These are phyloP conservation scores for Mycosphaerelloides madeirae DNA, from an alignment of 2,329 filamentous ascomycete species.

Conservation along the genomic window DNA sequence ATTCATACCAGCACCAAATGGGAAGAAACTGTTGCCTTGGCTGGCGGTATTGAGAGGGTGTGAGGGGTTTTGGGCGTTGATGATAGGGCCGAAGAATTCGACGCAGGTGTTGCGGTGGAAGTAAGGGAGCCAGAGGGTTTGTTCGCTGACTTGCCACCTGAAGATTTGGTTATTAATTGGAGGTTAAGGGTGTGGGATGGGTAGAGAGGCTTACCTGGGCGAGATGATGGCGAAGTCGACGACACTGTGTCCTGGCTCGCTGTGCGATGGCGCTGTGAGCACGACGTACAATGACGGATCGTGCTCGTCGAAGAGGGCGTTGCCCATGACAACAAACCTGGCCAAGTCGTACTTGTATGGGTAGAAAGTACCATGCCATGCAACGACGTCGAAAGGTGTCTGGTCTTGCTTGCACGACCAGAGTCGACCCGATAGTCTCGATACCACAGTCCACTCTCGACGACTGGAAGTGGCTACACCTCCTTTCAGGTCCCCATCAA, in stretches of 20 bases:
- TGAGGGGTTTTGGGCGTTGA: constrained; percentile 53
- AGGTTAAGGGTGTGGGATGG: background rate
- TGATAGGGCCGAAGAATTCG: constrained; percentile 58
- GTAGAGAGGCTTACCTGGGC: constrained; percentile 35
- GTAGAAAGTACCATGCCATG: constrained; percentile 63
- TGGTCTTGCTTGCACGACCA: constrained; percentile 47
- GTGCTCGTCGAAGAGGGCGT: constrained; percentile 56
- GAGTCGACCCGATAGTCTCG: constrained; percentile 8
- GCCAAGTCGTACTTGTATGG: constrained; percentile 53
- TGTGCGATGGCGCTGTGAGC: constrained; percentile 52
- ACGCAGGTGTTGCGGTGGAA: constrained; percentile 64
- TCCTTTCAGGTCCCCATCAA: constrained; percentile 35
- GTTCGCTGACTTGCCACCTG: constrained; percentile 60
- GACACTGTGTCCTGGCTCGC: constrained; percentile 48
- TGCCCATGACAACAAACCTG: constrained; percentile 54
- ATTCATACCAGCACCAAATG: constrained; percentile 13
- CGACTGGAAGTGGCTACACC: constrained; percentile 3
- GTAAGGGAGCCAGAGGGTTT: constrained; percentile 68
- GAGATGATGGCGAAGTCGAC: constrained; percentile 68
- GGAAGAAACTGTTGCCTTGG: constrained; percentile 5
- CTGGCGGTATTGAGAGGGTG: constrained; percentile 13
- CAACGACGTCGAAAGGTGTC: constrained; percentile 64
- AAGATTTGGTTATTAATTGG: background rate
- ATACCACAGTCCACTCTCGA: constrained; percentile 11
- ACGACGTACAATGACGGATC: constrained; percentile 63